Conservation (phyloP, 2,329 filamentous ascomycete genomes). For the Paraphoma chrysanthemicola region DNA sequence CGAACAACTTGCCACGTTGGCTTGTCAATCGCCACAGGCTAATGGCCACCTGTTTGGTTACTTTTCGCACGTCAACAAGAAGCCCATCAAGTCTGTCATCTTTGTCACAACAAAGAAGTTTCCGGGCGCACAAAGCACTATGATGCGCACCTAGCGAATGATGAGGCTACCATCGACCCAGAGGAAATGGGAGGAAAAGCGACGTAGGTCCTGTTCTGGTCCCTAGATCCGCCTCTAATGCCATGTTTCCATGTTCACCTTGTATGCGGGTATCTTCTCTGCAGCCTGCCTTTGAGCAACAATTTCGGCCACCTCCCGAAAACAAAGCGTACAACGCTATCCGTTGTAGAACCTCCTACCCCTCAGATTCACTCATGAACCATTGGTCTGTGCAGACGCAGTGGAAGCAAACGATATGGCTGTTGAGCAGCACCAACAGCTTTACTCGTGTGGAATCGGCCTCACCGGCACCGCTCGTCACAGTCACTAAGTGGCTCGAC, state of each 20-base stretch:
- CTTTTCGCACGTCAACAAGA: not conserved
- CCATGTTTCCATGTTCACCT: not conserved
- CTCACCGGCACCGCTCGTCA: slow-evolving; percentile 31
- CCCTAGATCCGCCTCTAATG: not conserved
- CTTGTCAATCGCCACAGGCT: slow-evolving; percentile 18
- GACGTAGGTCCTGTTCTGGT: not conserved
- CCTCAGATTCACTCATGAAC: slow-evolving; percentile 39
- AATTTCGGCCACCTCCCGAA: slow-evolving; percentile 28
- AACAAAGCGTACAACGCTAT: slow-evolving; percentile 29
- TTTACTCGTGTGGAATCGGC: slow-evolving; percentile 27
- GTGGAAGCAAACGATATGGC: slow-evolving; percentile 32
- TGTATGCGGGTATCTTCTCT: slow-evolving; percentile 12
- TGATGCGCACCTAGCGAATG: no score
- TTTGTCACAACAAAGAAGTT: no score
- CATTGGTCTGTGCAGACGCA: slow-evolving; percentile 41
- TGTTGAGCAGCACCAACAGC: slow-evolving; percentile 17
- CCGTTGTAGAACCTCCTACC: slow-evolving; percentile 34
- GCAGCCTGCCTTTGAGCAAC: slow-evolving; percentile 29
- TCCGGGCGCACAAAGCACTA: no score
- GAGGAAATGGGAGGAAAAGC: not conserved
- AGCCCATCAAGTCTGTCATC: not conserved
- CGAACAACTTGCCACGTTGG: slow-evolving; percentile 12
- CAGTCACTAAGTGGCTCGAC: slow-evolving; percentile 19
- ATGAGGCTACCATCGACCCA: no score
- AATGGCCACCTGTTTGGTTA: not conserved